phyloP scores from a whole-genome alignment of 805 yeast species.

The Wickerhamiella musiphila region DNA sequence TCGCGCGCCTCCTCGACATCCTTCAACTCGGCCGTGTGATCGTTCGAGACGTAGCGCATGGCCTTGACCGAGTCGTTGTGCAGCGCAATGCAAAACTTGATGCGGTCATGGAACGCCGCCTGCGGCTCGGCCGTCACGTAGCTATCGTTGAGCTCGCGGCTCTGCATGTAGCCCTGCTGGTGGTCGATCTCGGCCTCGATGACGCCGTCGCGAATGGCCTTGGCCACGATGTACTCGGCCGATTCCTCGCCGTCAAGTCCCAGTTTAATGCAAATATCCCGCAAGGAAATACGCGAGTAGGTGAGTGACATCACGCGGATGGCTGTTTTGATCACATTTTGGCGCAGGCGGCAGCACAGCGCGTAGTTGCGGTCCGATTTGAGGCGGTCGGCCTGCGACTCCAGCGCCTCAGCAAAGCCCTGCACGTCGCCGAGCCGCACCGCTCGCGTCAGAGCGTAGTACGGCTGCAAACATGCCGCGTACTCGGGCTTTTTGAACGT shows the following conservation, averaged over 20 bases:
- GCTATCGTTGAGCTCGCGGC: constrained; percentile 68
- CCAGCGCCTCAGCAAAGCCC: constrained; percentile 54
- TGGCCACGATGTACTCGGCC: constrained; percentile 92
- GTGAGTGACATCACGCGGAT: constrained; percentile 82
- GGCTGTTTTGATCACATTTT: constrained; percentile 95
- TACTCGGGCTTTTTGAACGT: constrained; percentile 50
- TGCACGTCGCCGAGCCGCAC: constrained; percentile 84
- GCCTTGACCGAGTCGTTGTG: constrained; percentile 88
- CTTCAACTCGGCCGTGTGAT: constrained; percentile 33
- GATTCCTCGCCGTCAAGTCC: constrained; percentile 87
- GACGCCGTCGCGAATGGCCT: constrained; percentile 93
- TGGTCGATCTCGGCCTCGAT: constrained; percentile 90
- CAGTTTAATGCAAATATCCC: constrained; percentile 84
- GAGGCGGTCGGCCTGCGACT: constrained; percentile 41
- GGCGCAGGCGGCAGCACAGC: constrained; percentile 75
- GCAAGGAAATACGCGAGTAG: constrained; percentile 76
- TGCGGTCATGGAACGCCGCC: constrained; percentile 77
- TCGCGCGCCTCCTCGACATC: constrained; percentile 38
- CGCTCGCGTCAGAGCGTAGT: constrained; percentile 74
- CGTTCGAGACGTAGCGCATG: constrained; percentile 70
- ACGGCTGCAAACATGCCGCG: constrained; percentile 54
- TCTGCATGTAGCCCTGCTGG: constrained; percentile 78
- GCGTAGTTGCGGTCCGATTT: constrained; percentile 67
- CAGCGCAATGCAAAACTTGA: constrained; percentile 72
- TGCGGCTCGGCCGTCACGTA: constrained; percentile 84